A percentile compares a stretch with the other conserved stretches of the same genome.
Conservation (phyloP, 192 early-diverging fungal genomes). For the Coemansia sp. region DNA sequence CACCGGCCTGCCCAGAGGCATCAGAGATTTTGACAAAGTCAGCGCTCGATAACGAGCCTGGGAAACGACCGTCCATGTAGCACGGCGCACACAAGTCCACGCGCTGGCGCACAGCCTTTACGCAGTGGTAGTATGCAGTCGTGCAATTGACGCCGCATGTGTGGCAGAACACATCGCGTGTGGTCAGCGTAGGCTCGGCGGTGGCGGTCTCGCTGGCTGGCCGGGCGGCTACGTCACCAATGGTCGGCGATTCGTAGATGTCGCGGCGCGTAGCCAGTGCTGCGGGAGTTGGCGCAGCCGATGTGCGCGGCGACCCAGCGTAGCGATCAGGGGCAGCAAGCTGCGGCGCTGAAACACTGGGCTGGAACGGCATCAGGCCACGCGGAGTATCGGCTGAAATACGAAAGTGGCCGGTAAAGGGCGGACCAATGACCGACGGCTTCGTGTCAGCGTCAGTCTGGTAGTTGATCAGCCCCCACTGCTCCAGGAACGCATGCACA, state of each 20-base stretch:
- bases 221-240: constrained; percentile 34
- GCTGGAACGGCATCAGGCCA: constrained; percentile 87
- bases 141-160: constrained; percentile 88
- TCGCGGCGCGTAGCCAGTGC: constrained; percentile 59
- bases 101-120: constrained; percentile 61
- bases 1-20: constrained; percentile 19
- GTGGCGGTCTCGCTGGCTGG: constrained; percentile 48
- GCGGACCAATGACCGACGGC: constrained; percentile 89
- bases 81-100: constrained; percentile 84
- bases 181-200: constrained; percentile 19
- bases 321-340: constrained; percentile 12
- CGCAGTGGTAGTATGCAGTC: constrained; percentile 74
- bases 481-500: constrained; percentile 97
- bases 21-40: constrained; percentile 82
- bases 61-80: constrained; percentile 91
- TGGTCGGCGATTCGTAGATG: constrained; percentile 57
- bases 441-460: constrained; percentile 92
- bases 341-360: constrained; percentile 44
- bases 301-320: constrained; percentile 15
- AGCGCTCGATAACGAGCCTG: constrained; percentile 72
- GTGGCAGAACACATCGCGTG: constrained; percentile 63
- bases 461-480: constrained; percentile 99
- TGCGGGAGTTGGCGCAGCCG: constrained; percentile 28
- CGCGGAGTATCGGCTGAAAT: constrained; percentile 94
- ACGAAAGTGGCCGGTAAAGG: constrained; percentile 96